A percentile compares a stretch with the other conserved stretches of the same genome.
phyloP scores from a whole-genome alignment of 2,329 filamentous ascomycete species.

The Westerdykella sp. region DNA sequence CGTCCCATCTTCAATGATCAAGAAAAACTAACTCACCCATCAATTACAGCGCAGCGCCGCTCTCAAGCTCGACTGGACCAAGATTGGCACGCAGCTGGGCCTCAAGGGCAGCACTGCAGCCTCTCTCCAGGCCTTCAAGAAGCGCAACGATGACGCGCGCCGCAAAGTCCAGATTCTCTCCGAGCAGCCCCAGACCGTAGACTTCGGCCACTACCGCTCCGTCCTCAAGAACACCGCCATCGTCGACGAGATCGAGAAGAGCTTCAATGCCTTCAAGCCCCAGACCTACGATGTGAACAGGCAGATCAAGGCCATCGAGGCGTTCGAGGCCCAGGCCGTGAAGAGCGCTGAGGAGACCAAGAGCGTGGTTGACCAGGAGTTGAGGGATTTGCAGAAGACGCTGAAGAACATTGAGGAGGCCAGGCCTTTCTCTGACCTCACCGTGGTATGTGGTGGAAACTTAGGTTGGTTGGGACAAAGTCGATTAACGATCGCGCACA shows the following conservation, averaged over 20 bases:
- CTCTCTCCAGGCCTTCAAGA: conserved; percentile 95
- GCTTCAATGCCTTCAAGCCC: conserved; percentile 87
- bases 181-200: conserved; percentile 78
- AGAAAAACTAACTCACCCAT: conserved; percentile 27
- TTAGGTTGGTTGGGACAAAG: neutral
- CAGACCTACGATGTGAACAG: conserved; percentile 84
- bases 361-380: conserved; percentile 88
- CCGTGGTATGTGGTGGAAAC: conserved; percentile 68
- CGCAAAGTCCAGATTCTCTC: conserved; percentile 81
- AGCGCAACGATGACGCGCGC: conserved; percentile 98
- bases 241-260: conserved; percentile 94
- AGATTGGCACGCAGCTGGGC: conserved; percentile 87
- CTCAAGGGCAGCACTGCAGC: conserved; percentile 90
- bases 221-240: conserved; percentile 93
- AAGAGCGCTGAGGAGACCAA: conserved; percentile 97
- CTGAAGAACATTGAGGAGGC: conserved; percentile 96
- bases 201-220: conserved; percentile 89
- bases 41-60: conserved; percentile 81
- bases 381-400: conserved; percentile 89
- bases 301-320: conserved; percentile 97
- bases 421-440: conserved; percentile 92
- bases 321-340: conserved; percentile 93
- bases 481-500: conserved; percentile 33
- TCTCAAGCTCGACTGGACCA: conserved; percentile 98
- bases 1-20: conserved; percentile 6